Evolutionary conservation across 441 rosid genomes (phyloP), one percentile per base, ranked within the genome.

Genomic region (Erysimum cheiri): DNA sequence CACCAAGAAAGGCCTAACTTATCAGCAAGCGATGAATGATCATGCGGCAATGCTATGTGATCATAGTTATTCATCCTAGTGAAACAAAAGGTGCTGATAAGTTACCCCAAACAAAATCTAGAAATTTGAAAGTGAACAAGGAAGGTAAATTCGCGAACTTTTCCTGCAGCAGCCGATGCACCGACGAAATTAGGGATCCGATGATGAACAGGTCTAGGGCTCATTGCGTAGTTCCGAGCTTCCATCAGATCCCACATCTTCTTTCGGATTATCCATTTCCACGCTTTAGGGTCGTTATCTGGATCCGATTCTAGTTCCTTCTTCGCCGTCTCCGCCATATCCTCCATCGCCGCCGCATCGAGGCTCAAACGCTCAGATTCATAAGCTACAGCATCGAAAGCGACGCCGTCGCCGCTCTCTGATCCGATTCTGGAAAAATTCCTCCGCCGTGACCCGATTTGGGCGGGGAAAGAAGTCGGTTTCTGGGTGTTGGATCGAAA

Each of bases 201-300:
- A 71, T 93, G 97, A 68, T 89, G 92, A 77, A 90, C 97, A 19
- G 98, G 96, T 58, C 96, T 79, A 35, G 96, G 98, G 54, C 78
- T 93, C 83, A 86, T 90, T 4, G 96, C 85, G 54, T 84, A 46
- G 56, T 88, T 85, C 31, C 77, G 77, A 50, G 87, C 80, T 80
- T 91, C 98, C 97, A 93, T 89, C 19, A 87, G 75, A 77, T 91
- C 96, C 97, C 98, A 93, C 69, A 89, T 79, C 56, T 83, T 76
- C 82, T 85, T 89, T 2, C 97, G 79, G 72, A 93, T 88, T 1
- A 78, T 67, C 98, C 98, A 93, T 76, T 91, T 93, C 98, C 98
- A 91, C 12, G 94, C 94, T 80, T 78, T 87, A n/a, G 97, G 89
- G 54, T 86, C 90, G 19, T 11, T 73, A 3, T 80, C 85, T 7